Evolutionary conservation across 2,329 filamentous ascomycete species (phyloP), one percentile per base, ranked within the genome.

Genomic region (Parastagonospora nodorum): DNA sequence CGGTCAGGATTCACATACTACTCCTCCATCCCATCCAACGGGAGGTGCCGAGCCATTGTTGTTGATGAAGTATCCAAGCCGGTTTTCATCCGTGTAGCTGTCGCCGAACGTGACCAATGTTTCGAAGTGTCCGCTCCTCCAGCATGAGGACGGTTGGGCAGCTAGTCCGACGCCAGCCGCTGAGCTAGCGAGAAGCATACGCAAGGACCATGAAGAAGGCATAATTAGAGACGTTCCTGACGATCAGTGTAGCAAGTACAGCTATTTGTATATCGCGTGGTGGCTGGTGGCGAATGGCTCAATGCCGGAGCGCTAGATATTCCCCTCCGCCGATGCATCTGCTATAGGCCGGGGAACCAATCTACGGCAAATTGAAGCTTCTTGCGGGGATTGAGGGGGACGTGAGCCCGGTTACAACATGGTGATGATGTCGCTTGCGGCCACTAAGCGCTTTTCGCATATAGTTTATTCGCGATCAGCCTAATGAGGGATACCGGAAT

Each of bases 51-150:
- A 73, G 36, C 83, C 84, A 44, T 73, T 71, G 45, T 88, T 76
- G 30, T 63, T 72, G 50, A 76, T 73, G 64, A 92, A 88, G 66
- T 89, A 91, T 8, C 66, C 64, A 8, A 89, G 68, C 8, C 89
- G 82, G 10, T 81, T 84, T 62, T 91, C 87, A 65, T 92, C 89
- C 0, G 88, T 90, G 65, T 88, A 92, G 71, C 87, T 90, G 70
- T 91, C 87, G 10, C 88, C 88, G 66, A 92, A 91, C 0, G 85
- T 80, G 33, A 90, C 81, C 32, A 90, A 69, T 42, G 84, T 86
- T 27, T 83, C 79, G 66, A 90, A 85, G 32, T 77, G 75, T 29
- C 73, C 72, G 35, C 79, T 55, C 35, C 66, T 61, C 77, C 76
- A 78, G 39, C 48, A 55, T 5, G 52, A 48, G 10, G 53, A 51